Evolutionary conservation across 768 basidiomycete species (phyloP).

Genomic region (Naganishia onofrii): DNA sequence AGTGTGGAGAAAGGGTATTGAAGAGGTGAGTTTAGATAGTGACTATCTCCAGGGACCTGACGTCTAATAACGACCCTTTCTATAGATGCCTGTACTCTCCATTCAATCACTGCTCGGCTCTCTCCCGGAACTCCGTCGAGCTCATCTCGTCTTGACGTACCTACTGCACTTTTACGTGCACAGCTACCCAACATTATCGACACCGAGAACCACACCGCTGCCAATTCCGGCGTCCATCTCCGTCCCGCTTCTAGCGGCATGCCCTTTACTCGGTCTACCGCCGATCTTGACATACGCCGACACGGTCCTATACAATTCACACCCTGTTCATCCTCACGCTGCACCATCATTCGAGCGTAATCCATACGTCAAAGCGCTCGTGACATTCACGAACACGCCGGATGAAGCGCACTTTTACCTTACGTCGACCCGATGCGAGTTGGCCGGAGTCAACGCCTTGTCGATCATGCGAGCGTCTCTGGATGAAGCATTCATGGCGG

Average conservation of each 20-base stretch:
- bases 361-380: slow-evolving; percentile 55
- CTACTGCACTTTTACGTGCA: slow-evolving; percentile 88
- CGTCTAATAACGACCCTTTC: background rate
- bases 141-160: slow-evolving; percentile 85
- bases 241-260: slow-evolving; percentile 72
- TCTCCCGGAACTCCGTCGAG: slow-evolving; percentile 69
- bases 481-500: slow-evolving; percentile 84
- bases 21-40: slow-evolving; percentile 55
- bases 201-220: slow-evolving; percentile 55
- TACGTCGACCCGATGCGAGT: slow-evolving; percentile 78
- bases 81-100: slow-evolving; percentile 67
- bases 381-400: slow-evolving; percentile 67
- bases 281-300: slow-evolving; percentile 88
- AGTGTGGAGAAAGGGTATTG: slow-evolving; percentile 66
- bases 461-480: slow-evolving; percentile 77
- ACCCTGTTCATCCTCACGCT: slow-evolving; percentile 36
- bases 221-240: slow-evolving; percentile 69
- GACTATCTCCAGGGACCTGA: background rate
- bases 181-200: slow-evolving; percentile 39
- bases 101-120: slow-evolving; percentile 60
- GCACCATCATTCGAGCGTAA: slow-evolving; percentile 54
- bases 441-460: slow-evolving; percentile 79
- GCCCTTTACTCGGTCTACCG: slow-evolving; percentile 69
- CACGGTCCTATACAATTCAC: slow-evolving; percentile 78
- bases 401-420: slow-evolving; percentile 89